Evolutionary conservation across 2,329 filamentous ascomycete species (phyloP).

Genomic region (Cyphellophora attinorum): DNA sequence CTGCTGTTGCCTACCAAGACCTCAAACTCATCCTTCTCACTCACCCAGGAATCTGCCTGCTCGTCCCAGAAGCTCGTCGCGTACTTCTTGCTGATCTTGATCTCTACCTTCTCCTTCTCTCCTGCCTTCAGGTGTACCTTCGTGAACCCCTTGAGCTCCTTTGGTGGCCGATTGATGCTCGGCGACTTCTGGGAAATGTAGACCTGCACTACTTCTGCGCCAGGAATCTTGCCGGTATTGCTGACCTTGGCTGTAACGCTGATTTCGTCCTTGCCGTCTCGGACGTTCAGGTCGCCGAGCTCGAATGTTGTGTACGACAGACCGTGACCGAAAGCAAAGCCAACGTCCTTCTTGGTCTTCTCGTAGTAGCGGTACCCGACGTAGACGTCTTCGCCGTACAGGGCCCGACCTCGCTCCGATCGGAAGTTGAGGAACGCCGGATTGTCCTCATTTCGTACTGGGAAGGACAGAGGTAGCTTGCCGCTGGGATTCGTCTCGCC

Average conservation of each 20-base stretch:
- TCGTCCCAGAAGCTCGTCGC: constrained; percentile 64
- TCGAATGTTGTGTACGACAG: constrained; percentile 66
- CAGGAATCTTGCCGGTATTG: constrained; percentile 45
- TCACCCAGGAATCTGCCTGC: constrained; percentile 53
- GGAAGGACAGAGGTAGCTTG: constrained; percentile 67
- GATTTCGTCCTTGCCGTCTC: constrained; percentile 38
- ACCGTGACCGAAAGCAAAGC: constrained; percentile 73
- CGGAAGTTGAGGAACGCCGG: constrained; percentile 68
- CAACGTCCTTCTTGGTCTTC: constrained; percentile 51
- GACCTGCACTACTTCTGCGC: constrained; percentile 46
- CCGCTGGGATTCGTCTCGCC: constrained; percentile 65
- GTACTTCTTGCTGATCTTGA: constrained; percentile 53
- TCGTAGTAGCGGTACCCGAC: constrained; percentile 77
- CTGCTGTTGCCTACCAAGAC: constrained; percentile 50
- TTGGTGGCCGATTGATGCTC: constrained; percentile 45
- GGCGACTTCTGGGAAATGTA: constrained; percentile 39
- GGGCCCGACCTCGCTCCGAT: constrained; percentile 58
- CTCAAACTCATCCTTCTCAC: constrained; percentile 56
- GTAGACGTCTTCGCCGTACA: constrained; percentile 75
- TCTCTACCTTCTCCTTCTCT: constrained; percentile 46
- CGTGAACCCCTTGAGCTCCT: constrained; percentile 56
- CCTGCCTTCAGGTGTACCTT: constrained; percentile 56
- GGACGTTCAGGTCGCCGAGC: constrained; percentile 39
- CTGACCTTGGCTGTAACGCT: constrained; percentile 37
- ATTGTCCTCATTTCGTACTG: constrained; percentile 57